Percentiles rank a stretch among this genome's conserved stretches.
These are phyloP conservation scores for Caloboletus firmus DNA, from an alignment of 1,284 basidiomycete genomes.

Conservation along the genomic window DNA sequence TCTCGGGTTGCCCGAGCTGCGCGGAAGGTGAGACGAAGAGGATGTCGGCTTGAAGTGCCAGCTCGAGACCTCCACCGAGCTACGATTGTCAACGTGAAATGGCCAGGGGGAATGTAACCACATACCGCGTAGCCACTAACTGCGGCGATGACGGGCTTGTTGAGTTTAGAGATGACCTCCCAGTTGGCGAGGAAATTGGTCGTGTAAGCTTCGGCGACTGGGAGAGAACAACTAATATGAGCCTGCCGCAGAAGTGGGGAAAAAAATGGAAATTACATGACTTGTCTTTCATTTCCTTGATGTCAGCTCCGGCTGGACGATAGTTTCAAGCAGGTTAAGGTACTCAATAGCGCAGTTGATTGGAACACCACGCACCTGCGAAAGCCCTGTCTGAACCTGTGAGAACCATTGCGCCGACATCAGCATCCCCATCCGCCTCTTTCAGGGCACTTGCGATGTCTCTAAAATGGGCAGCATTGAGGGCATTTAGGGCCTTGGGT, in stretches of 20 bases:
- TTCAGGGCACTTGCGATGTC: constrained; percentile 78
- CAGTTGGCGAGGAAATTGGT: constrained; percentile 89
- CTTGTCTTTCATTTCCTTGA: constrained; percentile 94
- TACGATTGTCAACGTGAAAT: constrained; percentile 25
- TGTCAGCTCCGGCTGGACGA: constrained; percentile 76
- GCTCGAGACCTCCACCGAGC: constrained; percentile 96
- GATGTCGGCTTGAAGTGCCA: constrained; percentile 97
- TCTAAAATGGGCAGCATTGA: constrained; percentile 76
- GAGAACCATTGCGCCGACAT: constrained; percentile 83
- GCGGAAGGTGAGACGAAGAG: constrained; percentile 93
- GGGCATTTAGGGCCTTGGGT: constrained; percentile 94
- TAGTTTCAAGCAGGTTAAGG: background rate
- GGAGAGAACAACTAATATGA: constrained; percentile 7
- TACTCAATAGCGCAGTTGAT: background rate
- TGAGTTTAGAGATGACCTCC: constrained; percentile 72
- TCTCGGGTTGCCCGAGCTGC: constrained; percentile 95
- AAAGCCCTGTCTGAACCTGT: constrained; percentile 95
- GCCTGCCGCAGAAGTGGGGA: background rate
- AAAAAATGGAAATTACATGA: constrained; percentile 56
- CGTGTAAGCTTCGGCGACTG: constrained; percentile 86
- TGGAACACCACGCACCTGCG: constrained; percentile 60
- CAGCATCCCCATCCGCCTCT: constrained; percentile 71
- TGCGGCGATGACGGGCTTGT: constrained; percentile 95
- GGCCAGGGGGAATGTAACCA: background rate
- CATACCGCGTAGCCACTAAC: constrained; percentile 94